Evolutionary conservation across 2,329 filamentous ascomycete genomes (phyloP), one percentile per base, ranked within the genome.

Genomic region (Sclerotinia minor): DNA sequence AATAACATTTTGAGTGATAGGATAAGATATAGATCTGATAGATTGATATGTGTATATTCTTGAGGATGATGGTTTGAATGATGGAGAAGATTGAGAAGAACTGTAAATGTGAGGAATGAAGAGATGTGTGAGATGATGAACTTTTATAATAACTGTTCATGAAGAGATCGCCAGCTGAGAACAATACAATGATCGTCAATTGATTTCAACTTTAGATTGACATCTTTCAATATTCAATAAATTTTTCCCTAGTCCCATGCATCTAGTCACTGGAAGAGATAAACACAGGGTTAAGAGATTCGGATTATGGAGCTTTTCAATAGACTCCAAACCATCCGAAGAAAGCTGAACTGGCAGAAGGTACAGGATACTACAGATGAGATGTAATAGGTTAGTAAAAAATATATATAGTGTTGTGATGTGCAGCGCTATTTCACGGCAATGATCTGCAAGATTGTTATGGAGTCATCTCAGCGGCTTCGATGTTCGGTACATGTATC

Each of bases 321-420:
- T 38, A 38, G 11, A 41, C 13, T 41, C 38, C 17, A 21, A 35
- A 15, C 5, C 19, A 13, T 7, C n/a, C 29, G 19, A 55, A n/a
- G 3, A 13, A 15, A 41, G 38, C 38, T 41, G 38, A 35, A 32
- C 11, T 55, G 19, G 19, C 2, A 21, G 9, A 54, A 54, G 52
- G 52, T 35, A 19, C 29, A n/a, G n/a, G n/a, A n/a, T n/a, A n/a
- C n/a, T n/a, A n/a, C n/a, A 35, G 35, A n/a, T 29, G 53, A 55
- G 35, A 21, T 55, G 6, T 21, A 5, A 3, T 15, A 17, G 19
- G 13, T 55, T 50, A 24, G 29, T 29, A 55, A 35, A 13, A 5
- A 15, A n/a, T 55, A 55, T 55, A n/a, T 55, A 55, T 55, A 55
- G 53, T 26, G 53, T 55, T 35, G 53, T 55, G 53, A 55, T 55